A percentile compares a stretch with the other conserved stretches of the same genome.
phyloP scores from a whole-genome alignment of 768 basidiomycete genomes.

The Macrolepiota albuminosa region DNA sequence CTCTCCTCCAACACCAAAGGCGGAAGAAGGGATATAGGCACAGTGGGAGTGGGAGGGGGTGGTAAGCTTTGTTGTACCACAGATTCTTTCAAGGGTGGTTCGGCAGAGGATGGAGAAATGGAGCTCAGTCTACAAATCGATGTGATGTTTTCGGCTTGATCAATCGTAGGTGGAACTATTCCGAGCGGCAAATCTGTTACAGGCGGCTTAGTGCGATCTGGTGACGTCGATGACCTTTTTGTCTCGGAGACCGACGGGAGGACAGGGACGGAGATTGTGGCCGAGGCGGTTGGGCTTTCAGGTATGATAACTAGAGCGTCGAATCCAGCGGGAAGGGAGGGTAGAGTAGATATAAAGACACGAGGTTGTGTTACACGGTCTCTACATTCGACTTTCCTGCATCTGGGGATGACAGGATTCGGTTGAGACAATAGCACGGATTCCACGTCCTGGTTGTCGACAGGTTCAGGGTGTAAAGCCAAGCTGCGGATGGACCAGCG shows the following conservation, averaged over 20 bases:
- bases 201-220: neutral
- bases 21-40: neutral
- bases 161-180: neutral
- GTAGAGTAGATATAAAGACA: neutral
- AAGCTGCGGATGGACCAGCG: too few species aligned
- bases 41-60: neutral
- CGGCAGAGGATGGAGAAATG: neutral
- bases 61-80: too few species aligned
- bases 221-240: neutral
- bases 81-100: neutral
- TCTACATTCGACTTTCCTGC: neutral
- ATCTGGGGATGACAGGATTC: neutral
- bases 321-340: neutral
- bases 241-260: too few species aligned
- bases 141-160: neutral
- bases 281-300: neutral
- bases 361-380: neutral
- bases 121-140: neutral
- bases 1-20: neutral
- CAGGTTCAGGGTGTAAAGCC: neutral
- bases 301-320: neutral
- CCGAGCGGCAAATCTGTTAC: neutral
- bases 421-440: neutral
- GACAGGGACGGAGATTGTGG: neutral
- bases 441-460: neutral